Evolutionary conservation across 225 moss, liverwort and hornwort species (phyloP), one percentile per base, ranked within the genome.

Genomic region (Polytrichum commune): DNA sequence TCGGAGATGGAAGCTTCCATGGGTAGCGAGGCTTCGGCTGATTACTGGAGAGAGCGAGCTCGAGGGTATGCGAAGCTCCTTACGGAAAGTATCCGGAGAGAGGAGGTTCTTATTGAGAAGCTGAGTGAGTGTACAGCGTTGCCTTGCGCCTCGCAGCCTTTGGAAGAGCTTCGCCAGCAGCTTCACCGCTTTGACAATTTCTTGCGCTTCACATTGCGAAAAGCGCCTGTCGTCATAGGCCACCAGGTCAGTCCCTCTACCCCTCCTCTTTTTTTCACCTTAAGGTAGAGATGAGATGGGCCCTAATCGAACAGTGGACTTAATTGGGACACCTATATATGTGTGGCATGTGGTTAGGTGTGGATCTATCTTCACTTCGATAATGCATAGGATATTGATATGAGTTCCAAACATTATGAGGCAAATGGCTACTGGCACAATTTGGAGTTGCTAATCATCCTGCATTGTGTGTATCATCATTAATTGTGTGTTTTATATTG

Each of bases 151-250:
- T 67, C 79, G 54, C 71, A 76, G 74, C 81, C 90, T 7, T 7
- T 85, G 22, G 88, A 86, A 60, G 90, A 90, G 70, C 60, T 94
- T 58, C 78, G 70, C 55, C 85, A 80, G 68, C 83, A 76, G 60
- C 76, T 91, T 53, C 77, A 81, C 7, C 80, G 90, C 19, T 80
- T 86, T 27, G 93, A 94, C 70, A 90, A 94, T 73, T 92, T 94
- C 60, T 74, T 94, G 19, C 90, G 90, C 5, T 92, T 94, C 54
- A 66, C 84, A 27, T 61, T 94, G 60, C 68, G 82, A 73, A 91
- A 85, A 61, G 82, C 92, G 35, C 91, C 93, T 26, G n/a, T 94
- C 32, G 74, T 94, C 18, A 69, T 92, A 62, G 93, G 63, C 64
- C 93, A 94, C 73, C 93, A 94, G 93, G 93, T 93, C 72, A 35